Evolutionary conservation across 1,284 basidiomycete species (phyloP).

Genomic region (Coniferiporia weirii): DNA sequence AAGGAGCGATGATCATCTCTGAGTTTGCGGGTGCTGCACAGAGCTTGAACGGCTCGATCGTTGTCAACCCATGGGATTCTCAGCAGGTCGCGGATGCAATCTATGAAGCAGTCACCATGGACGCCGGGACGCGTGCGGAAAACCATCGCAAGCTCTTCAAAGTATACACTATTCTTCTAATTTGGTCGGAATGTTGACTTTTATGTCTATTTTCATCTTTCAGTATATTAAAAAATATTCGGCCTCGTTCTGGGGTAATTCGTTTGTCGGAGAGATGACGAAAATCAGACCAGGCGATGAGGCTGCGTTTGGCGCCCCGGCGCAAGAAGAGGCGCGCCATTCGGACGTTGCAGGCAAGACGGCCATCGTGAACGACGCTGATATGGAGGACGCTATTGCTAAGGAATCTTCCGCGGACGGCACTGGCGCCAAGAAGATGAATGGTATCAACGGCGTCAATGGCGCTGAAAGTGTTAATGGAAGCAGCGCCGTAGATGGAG

Average conservation of each 20-base stretch:
- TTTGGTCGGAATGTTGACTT: not conserved
- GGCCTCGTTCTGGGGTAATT: slow-evolving; percentile 87
- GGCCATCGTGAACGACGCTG: not conserved
- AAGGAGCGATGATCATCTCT: slow-evolving; percentile 96
- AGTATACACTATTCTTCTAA: slow-evolving; percentile 30
- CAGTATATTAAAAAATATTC: slow-evolving; percentile 91
- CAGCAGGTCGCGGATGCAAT: slow-evolving; percentile 96
- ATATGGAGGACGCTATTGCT: not conserved
- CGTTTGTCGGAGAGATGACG: slow-evolving; percentile 83
- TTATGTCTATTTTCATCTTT: not conserved
- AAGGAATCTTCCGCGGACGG: not conserved
- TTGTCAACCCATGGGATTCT: slow-evolving; percentile 95
- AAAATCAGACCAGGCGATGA: slow-evolving; percentile 33
- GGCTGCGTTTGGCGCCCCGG: not conserved
- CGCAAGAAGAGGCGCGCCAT: slow-evolving; percentile 11
- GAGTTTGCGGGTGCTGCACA: slow-evolving; percentile 99
- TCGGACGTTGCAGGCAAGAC: slow-evolving; percentile 10
- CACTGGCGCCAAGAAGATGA: not conserved
- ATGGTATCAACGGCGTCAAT: slow-evolving; percentile 2
- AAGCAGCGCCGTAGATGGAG: slow-evolving; percentile 2
- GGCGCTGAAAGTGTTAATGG: slow-evolving; percentile 6
- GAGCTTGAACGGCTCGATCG: slow-evolving; percentile 87
- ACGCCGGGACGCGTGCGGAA: slow-evolving; percentile 70
- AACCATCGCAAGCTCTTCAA: slow-evolving; percentile 96
- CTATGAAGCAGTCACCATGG: slow-evolving; percentile 90